Conservation (phyloP, 2,329 filamentous ascomycete genomes). For the Parastagonospora avenae region DNA sequence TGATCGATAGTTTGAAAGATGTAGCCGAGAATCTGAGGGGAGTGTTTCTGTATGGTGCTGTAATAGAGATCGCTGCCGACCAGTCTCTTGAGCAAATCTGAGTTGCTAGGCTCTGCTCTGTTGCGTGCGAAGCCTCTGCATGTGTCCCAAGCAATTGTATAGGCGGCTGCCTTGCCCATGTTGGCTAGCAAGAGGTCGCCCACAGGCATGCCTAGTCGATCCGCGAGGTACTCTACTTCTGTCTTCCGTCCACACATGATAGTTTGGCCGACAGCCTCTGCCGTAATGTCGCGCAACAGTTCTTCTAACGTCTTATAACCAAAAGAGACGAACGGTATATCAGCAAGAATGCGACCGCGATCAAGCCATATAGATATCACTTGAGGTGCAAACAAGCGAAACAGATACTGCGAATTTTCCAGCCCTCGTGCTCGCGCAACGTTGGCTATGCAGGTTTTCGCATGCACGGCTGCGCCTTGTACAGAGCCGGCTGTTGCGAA, state of each 20-base stretch:
- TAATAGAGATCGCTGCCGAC: slow-evolving; percentile 71
- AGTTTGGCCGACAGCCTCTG: slow-evolving; percentile 79
- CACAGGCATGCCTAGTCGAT: slow-evolving; percentile 37
- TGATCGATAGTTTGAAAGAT: slow-evolving; percentile 71
- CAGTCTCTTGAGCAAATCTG: slow-evolving; percentile 69
- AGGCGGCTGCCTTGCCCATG: slow-evolving; percentile 81
- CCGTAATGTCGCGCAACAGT: slow-evolving; percentile 71
- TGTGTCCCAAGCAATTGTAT: slow-evolving; percentile 80
- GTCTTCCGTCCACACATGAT: slow-evolving; percentile 78
- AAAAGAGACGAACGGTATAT: slow-evolving; percentile 85
- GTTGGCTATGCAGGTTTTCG: slow-evolving; percentile 69
- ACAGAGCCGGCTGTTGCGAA: slow-evolving; percentile 87
- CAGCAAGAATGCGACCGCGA: slow-evolving; percentile 55
- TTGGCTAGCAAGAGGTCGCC: slow-evolving; percentile 58
- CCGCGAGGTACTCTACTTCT: slow-evolving; percentile 65
- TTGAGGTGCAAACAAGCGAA: slow-evolving; percentile 84
- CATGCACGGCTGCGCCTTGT: slow-evolving; percentile 68
- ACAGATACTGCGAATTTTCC: slow-evolving; percentile 70
- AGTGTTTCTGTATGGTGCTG: slow-evolving; percentile 68
- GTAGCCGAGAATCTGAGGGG: slow-evolving; percentile 75
- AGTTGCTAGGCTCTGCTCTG: slow-evolving; percentile 60
- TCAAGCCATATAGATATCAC: slow-evolving; percentile 91
- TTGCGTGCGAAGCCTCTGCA: slow-evolving; percentile 45
- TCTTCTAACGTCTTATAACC: slow-evolving; percentile 72
- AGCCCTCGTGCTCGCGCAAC: slow-evolving; percentile 72